Conservation (phyloP, 2,329 filamentous ascomycete genomes). For the Aureobasidium sp. region DNA sequence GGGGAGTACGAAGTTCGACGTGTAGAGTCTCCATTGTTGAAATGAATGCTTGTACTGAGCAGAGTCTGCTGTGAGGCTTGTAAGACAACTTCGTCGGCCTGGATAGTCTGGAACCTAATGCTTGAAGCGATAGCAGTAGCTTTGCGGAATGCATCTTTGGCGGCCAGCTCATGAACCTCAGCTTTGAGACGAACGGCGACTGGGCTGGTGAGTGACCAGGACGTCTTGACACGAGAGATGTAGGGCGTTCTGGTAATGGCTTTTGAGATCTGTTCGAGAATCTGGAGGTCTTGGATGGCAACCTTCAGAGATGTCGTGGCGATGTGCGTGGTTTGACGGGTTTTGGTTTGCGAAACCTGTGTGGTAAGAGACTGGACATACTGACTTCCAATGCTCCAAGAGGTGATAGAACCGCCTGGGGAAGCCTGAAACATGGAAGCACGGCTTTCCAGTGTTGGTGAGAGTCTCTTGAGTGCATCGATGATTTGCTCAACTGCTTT, state of each 20-base stretch:
- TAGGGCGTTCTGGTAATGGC: neutral
- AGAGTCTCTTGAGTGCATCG: neutral
- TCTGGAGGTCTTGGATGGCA: neutral
- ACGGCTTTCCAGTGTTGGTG: neutral
- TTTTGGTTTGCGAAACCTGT: neutral
- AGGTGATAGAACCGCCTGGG: neutral
- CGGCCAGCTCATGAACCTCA: neutral
- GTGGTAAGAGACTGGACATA: neutral
- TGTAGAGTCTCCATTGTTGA: neutral
- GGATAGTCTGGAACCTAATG: neutral
- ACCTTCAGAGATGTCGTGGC: neutral
- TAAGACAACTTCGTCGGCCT: neutral
- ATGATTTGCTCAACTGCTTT: neutral
- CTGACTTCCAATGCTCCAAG: neutral
- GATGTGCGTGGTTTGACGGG: neutral
- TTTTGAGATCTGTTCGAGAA: neutral
- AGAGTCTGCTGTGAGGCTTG: neutral
- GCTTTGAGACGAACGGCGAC: neutral
- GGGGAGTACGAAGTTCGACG: neutral
- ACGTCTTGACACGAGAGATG: neutral
- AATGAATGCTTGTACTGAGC: neutral
- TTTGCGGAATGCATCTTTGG: neutral
- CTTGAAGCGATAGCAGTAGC: neutral
- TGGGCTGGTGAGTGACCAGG: neutral
- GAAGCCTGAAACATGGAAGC: neutral